Evolutionary conservation across 2,329 filamentous ascomycete genomes (phyloP).

Genomic region (Claviceps spartinae): DNA sequence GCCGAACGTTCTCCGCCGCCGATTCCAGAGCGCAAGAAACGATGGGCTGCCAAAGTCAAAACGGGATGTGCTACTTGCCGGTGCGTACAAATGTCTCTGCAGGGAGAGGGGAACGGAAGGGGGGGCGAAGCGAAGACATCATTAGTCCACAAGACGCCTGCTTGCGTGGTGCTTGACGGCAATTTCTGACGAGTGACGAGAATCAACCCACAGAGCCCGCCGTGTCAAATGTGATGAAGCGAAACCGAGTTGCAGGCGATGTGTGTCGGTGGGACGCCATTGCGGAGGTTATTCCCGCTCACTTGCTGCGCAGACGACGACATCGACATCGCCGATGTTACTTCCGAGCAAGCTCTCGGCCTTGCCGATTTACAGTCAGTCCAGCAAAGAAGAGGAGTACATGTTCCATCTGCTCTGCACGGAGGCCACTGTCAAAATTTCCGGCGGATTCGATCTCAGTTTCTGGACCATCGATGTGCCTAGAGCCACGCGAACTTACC

Average conservation of each 20-base stretch:
- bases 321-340: neutral
- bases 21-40: constrained; percentile 1
- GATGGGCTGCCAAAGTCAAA: constrained; percentile 5
- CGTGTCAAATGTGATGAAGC: constrained; percentile 4
- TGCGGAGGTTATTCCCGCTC: constrained; percentile 1
- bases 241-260: constrained; percentile 3
- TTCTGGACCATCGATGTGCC: constrained; percentile 6
- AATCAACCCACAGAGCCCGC: neutral
- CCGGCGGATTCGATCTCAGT: constrained; percentile 4
- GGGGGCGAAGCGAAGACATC: neutral
- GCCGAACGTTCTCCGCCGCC: neutral
- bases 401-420: constrained; percentile 8
- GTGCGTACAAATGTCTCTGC: neutral
- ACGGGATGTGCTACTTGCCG: constrained; percentile 6
- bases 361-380: neutral
- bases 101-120: too few species aligned
- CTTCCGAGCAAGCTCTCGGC: neutral
- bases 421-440: constrained; percentile 1
- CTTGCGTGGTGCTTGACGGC: neutral
- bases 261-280: neutral
- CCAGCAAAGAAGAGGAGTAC: constrained; percentile 4
- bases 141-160: neutral
- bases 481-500: constrained; percentile 3
- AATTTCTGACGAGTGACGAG: neutral
- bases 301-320: neutral